Conservation (phyloP, 139 green algal genomes). For the Bryopsis sp. region DNA sequence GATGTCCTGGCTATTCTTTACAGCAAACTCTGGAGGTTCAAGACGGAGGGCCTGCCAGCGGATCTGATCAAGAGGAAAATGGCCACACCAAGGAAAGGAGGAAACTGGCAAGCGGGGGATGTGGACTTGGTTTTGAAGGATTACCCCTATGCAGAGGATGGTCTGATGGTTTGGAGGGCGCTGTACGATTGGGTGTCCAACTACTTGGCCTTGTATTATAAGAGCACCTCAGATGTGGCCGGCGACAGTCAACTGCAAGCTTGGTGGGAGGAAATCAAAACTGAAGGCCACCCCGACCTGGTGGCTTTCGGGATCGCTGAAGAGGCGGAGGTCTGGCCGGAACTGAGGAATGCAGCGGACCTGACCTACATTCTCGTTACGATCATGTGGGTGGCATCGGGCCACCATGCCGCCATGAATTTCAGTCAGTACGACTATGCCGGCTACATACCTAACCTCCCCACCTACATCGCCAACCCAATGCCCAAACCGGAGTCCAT, state of each 20-base stretch:
- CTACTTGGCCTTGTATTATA: slow-evolving; percentile 28
- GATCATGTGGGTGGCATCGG: slow-evolving; percentile 25
- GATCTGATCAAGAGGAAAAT: too few relatives aligned
- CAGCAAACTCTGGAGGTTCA: slow-evolving; percentile 20
- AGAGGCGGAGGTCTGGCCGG: slow-evolving; percentile 6
- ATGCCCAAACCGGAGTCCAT: too few relatives aligned
- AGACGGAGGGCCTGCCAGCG: slow-evolving; percentile 21
- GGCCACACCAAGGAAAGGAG: too few relatives aligned
- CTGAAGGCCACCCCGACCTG: too few relatives aligned
- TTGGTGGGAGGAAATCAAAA: slow-evolving; percentile 33
- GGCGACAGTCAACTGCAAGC: slow-evolving; percentile 35
- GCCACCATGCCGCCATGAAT: slow-evolving; percentile 34
- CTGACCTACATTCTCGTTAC: slow-evolving; percentile 21
- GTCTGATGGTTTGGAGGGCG: slow-evolving; percentile 21
- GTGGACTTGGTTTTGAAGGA: slow-evolving; percentile 7
- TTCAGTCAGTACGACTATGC: slow-evolving; percentile 35
- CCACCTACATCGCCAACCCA: slow-evolving; percentile 12
- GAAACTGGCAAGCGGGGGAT: background rate
- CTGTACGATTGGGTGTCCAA: background rate
- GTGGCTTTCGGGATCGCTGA: too few relatives aligned
- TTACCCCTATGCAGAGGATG: slow-evolving; percentile 27
- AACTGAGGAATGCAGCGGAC: background rate
- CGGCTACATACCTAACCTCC: slow-evolving; percentile 27
- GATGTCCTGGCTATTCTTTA: slow-evolving; percentile 24
- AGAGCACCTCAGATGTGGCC: slow-evolving; percentile 20